Percentiles rank a stretch among this genome's conserved stretches.
Evolutionary conservation across 23 red algal species (phyloP).

Genomic region (Gracilaria vermiculophylla): DNA sequence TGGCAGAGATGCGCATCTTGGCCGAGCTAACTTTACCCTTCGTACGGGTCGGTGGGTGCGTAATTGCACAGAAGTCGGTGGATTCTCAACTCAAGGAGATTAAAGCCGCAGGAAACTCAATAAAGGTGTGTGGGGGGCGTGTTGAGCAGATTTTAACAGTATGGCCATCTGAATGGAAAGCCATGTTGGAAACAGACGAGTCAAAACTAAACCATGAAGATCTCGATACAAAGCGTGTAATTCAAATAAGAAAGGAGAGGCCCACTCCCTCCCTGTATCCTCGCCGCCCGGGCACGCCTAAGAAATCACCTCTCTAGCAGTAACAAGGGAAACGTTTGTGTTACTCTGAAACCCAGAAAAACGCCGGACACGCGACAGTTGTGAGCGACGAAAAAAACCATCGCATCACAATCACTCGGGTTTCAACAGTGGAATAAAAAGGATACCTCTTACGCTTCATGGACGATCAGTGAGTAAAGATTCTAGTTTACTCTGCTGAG

Average conservation of each 20-base stretch:
- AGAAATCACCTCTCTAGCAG: constrained; percentile 19
- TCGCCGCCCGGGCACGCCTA: constrained; percentile 25
- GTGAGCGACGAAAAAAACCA: no score
- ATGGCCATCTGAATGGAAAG: constrained; percentile 21
- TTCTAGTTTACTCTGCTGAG: not conserved
- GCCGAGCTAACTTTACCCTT: constrained; percentile 78
- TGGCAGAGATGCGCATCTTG: constrained; percentile 74
- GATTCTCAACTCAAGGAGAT: constrained; percentile 30
- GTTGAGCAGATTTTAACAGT: not conserved
- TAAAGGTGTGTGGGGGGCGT: not conserved
- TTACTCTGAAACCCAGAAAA: no score
- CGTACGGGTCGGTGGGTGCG: constrained; percentile 64
- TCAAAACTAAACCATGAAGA: not conserved
- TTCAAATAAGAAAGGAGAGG: constrained; percentile 33
- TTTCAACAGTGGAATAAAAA: no score
- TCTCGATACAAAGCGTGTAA: constrained; percentile 24
- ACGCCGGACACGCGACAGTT: no score
- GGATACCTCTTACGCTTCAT: no score
- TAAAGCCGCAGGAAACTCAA: constrained; percentile 15
- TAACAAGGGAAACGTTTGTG: no score
- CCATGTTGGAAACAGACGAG: not conserved
- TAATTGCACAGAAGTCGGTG: constrained; percentile 84
- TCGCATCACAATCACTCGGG: no score
- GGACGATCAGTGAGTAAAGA: not conserved
- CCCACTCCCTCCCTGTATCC: constrained; percentile 47